Evolutionary conservation across 129 eudicot genomes (phyloP), one percentile per base, ranked within the genome.

Genomic region (Artemisia argyi): DNA sequence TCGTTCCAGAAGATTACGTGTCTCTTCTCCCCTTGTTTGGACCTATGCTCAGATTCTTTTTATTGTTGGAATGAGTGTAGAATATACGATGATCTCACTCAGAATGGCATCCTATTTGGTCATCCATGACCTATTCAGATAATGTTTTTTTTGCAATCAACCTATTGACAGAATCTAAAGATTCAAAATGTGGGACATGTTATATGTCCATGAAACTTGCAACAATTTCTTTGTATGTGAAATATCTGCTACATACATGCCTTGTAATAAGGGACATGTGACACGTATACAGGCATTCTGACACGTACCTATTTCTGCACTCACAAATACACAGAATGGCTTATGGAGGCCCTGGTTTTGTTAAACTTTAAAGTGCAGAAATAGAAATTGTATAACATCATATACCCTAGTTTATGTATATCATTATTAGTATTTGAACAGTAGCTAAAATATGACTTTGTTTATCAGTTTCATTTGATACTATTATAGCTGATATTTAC

Each of bases 31-130:
- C 44, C 44, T 7, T 39, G 10, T 2, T 39, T 39, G 46, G 46
- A 39, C 5, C 46, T 39, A 39, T 39, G 46, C 46, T 39, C 7
- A 39, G 46, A 39, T 39, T 39, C 46, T 39, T 7, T 28, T 28
- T 28, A 28, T 28, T 28, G 32, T 39, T 0, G 46, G 46, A 39
- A 39, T 39, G 9, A 30, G 62, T 28, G 26, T 39, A 68, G 47
- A 50, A 68, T 68, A 20, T 20, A 20, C 15, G 22, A 68, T 68
- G 61, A 50, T 14, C n/a, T 50, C 73, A 68, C 61, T 51, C 5
- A 57, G 6, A 26, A 57, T 17, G 11, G 35, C 62, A 11, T 19
- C 32, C 24, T 17, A 57, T 57, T 20, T 57, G 0, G 62, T 57
- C 32, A 57, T 19, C n/a, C 11, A 10, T 57, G 35, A 57, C 62